Evolutionary conservation across 2,329 filamentous ascomycete species (phyloP).

Genomic region (Penicillium sp.): DNA sequence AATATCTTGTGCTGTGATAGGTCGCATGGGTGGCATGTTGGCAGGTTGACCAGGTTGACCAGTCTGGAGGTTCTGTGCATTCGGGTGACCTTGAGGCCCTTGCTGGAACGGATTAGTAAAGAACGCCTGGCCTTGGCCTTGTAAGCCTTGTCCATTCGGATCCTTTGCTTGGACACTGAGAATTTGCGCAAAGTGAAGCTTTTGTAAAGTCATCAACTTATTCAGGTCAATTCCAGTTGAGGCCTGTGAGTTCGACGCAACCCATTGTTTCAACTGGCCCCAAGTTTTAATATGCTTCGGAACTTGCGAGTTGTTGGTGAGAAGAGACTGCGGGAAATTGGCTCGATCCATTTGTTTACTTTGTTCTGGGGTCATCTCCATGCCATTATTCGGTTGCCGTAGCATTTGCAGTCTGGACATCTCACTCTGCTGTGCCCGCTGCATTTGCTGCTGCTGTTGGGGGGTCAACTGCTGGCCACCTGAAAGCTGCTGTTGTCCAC

Average conservation of each 20-base stretch:
- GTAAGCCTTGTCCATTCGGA: slow-evolving; percentile 23
- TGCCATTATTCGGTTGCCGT: slow-evolving; percentile 36
- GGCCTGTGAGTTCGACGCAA: slow-evolving; percentile 50
- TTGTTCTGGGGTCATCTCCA: slow-evolving; percentile 47
- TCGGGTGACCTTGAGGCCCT: slow-evolving; percentile 29
- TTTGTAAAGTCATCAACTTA: slow-evolving; percentile 47
- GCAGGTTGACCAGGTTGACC: slow-evolving; percentile 32
- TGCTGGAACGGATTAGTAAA: slow-evolving; percentile 28
- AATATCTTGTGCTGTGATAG: slow-evolving; percentile 41
- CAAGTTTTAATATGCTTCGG: slow-evolving; percentile 59
- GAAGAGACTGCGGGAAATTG: slow-evolving; percentile 43
- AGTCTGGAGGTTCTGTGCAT: slow-evolving; percentile 32
- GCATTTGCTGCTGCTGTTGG: slow-evolving; percentile 35
- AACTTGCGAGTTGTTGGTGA: slow-evolving; percentile 39
- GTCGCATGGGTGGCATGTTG: slow-evolving; percentile 36
- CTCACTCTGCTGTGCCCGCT: slow-evolving; percentile 37
- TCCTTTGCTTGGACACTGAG: slow-evolving; percentile 33
- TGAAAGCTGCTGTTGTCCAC: slow-evolving; percentile 35
- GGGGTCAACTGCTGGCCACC: slow-evolving; percentile 34
- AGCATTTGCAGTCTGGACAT: slow-evolving; percentile 37
- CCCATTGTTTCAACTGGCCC: slow-evolving; percentile 62
- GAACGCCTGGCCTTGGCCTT: slow-evolving; percentile 16
- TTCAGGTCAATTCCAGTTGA: slow-evolving; percentile 46
- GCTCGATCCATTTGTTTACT: slow-evolving; percentile 48
- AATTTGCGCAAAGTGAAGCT: slow-evolving; percentile 50